These are phyloP conservation scores for Auriscalpium orientale DNA, from an alignment of 768 basidiomycete species.

Conservation along the genomic window DNA sequence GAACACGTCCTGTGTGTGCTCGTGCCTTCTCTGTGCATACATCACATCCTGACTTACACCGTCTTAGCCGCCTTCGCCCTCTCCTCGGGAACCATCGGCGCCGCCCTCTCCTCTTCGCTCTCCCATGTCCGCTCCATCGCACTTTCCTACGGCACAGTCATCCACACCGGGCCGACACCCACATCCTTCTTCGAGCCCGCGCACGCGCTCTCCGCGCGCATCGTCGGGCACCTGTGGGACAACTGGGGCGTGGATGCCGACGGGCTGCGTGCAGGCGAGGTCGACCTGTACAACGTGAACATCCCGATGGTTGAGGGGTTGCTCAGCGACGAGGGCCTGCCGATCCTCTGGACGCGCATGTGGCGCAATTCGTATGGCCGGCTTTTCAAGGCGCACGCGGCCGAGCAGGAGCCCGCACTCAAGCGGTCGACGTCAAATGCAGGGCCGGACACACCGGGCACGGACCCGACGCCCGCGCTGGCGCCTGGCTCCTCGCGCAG, in stretches of 20 bases:
- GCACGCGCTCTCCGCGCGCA: constrained; percentile 54
- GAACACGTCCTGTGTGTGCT: constrained; percentile 63
- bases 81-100: constrained; percentile 90
- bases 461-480: constrained; percentile 9
- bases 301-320: constrained; percentile 72
- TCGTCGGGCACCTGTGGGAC: constrained; percentile 69
- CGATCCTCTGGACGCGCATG: constrained; percentile 72
- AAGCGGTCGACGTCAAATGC: constrained; percentile 27
- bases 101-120: constrained; percentile 74
- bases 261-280: constrained; percentile 51
- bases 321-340: constrained; percentile 50
- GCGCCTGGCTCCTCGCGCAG: not conserved
- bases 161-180: constrained; percentile 42
- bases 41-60: too few species aligned
- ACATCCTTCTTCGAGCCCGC: constrained; percentile 65
- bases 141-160: constrained; percentile 78
- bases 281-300: constrained; percentile 84
- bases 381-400: constrained; percentile 52
- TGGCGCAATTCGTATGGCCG: constrained; percentile 83
- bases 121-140: constrained; percentile 70
- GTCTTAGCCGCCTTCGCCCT: constrained; percentile 71
- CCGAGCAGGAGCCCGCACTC: constrained; percentile 12
- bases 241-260: constrained; percentile 74
- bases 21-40: too few species aligned
- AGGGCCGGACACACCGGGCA: constrained; percentile 35